These are phyloP conservation scores for Akanthomyces dipterigenus DNA, from an alignment of 2,329 filamentous ascomycete genomes.

Conservation along the genomic window DNA sequence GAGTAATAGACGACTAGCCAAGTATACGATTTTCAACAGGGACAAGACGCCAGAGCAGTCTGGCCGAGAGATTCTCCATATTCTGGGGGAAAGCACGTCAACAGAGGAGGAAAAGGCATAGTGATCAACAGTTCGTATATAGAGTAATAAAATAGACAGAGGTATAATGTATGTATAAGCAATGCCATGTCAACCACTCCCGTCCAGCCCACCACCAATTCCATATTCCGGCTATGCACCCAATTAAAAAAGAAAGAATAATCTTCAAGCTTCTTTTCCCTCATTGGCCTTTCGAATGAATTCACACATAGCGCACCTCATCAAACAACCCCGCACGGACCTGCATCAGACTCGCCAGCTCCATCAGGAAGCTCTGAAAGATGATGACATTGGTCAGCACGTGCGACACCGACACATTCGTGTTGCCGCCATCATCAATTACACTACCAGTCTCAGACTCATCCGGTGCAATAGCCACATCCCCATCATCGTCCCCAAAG, in stretches of 20 bases:
- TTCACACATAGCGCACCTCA: conserved; percentile 56
- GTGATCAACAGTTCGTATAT: background rate
- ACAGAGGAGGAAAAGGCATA: background rate
- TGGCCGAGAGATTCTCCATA: background rate
- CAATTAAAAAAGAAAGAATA: background rate
- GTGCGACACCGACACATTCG: conserved; percentile 64
- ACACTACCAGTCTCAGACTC: conserved; percentile 20
- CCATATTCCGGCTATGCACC: background rate
- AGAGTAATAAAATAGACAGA: background rate
- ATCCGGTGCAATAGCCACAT: conserved; percentile 18
- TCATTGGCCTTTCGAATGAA: background rate
- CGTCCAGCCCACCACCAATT: background rate
- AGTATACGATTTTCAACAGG: conserved; percentile 6
- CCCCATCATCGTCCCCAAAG: background rate
- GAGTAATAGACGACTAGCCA: conserved; percentile 10
- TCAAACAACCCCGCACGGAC: conserved; percentile 69
- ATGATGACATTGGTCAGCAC: conserved; percentile 74
- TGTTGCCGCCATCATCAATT: conserved; percentile 18
- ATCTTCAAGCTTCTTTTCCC: background rate
- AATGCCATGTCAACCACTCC: background rate
- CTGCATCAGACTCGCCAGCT: conserved; percentile 68
- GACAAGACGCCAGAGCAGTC: background rate
- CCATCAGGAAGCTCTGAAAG: conserved; percentile 72
- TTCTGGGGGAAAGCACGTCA: background rate
- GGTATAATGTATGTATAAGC: background rate